phyloP scores from a whole-genome alignment of 305 asterid species.

The Galium porrigens region DNA sequence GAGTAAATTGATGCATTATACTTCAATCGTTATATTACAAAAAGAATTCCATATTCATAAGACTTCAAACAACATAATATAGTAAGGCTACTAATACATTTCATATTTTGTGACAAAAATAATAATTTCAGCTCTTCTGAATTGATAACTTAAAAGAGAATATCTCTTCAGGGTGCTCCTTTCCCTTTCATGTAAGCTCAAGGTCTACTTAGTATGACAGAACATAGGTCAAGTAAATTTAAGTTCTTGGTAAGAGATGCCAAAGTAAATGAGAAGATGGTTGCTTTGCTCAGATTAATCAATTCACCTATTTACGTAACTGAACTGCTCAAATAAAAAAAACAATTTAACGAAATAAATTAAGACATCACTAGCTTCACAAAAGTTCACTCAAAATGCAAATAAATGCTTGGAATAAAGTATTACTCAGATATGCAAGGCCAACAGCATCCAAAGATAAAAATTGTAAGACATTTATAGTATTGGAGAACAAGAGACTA shows the following conservation, averaged over 20 bases:
- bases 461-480: background rate
- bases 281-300: background rate
- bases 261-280: background rate
- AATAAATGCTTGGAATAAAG: background rate
- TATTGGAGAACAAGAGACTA: background rate
- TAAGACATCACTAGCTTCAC: background rate
- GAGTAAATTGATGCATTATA: slow-evolving; percentile 2
- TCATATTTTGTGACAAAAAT: background rate
- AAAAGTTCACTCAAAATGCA: background rate
- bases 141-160: background rate
- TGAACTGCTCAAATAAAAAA: background rate
- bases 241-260: background rate
- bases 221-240: background rate
- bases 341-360: background rate
- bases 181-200: background rate
- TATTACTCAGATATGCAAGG: background rate
- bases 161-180: too few relatives aligned
- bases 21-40: background rate
- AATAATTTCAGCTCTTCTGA: background rate
- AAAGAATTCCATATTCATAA: background rate
- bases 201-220: background rate
- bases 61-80: background rate
- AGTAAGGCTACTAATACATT: background rate
- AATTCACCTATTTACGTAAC: background rate
- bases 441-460: background rate